These are phyloP conservation scores for Chrysanthemum seticuspe DNA, from an alignment of 129 eudicot genomes.

Conservation along the genomic window DNA sequence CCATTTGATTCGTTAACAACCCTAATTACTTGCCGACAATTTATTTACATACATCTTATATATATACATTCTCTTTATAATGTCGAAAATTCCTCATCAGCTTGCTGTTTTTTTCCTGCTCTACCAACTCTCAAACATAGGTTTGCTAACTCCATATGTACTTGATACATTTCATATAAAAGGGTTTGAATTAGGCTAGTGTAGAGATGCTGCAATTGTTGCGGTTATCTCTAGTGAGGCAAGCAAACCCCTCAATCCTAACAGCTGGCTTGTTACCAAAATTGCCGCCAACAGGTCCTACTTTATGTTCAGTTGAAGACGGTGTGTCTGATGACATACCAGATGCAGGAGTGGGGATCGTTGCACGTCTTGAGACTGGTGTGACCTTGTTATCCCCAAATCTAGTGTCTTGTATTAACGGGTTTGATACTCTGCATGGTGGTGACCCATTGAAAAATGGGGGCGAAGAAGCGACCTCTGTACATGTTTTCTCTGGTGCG, in stretches of 20 bases:
- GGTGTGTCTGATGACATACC: slow-evolving; percentile 45
- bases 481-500: slow-evolving; percentile 37
- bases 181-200: slow-evolving; percentile 48
- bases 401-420: slow-evolving; percentile 74
- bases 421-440: slow-evolving; percentile 93
- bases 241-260: slow-evolving; percentile 84
- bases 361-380: slow-evolving; percentile 43
- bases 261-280: slow-evolving; percentile 86
- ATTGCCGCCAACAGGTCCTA: slow-evolving; percentile 57
- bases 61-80: slow-evolving; percentile 4
- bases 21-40: slow-evolving; percentile 4
- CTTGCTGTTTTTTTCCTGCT: not conserved
- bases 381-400: slow-evolving; percentile 54
- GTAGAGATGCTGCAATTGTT: slow-evolving; percentile 79
- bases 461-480: slow-evolving; percentile 67
- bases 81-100: slow-evolving; percentile 41
- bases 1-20: slow-evolving; percentile 7
- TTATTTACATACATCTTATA: not conserved
- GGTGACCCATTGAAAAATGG: slow-evolving; percentile 93
- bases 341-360: slow-evolving; percentile 34
- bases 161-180: slow-evolving; percentile 7
- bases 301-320: slow-evolving; percentile 43
- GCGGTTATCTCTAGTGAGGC: slow-evolving; percentile 56
- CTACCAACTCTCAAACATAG: slow-evolving; percentile 7
- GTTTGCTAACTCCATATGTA: slow-evolving; percentile 28